Evolutionary conservation across 305 asterid species (phyloP), one percentile per base, ranked within the genome.

Genomic region (Solanum aculeatissimum): DNA sequence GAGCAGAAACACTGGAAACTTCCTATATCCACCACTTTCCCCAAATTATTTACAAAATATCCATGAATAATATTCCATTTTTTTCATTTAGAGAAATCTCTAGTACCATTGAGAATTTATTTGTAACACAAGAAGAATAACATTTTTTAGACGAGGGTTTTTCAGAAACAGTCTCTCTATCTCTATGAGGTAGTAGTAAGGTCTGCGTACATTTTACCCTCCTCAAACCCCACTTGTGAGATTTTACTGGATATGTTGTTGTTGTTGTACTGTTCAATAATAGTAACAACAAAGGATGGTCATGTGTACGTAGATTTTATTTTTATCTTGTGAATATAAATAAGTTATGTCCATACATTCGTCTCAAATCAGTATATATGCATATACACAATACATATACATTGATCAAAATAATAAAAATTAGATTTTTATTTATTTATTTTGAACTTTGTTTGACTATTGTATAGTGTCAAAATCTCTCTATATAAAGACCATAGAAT

Each of bases 241-340:
- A n/a, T n/a, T n/a, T n/a, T n/a, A n/a, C n/a, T n/a, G n/a, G n/a
- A n/a, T n/a, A n/a, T n/a, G n/a, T n/a, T n/a, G n/a, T n/a, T 18
- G 35, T 10, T 7, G 6, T n/a, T 70, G 12, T 6, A 71, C 32
- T 42, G 40, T 62, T 12, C 40, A 13, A 62, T 6, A 62, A 13
- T 4, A 25, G 35, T 62, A 62, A 13, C 40, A 62, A 62, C 69
- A 58, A 23, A 15, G 21, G 55, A 2, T 14, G 2, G 15, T 51
- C 15, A 51, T 6, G 6, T 51, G 3, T 51, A 6, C 4, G 0
- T 3, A 54, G 1, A 2, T 0, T 8, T n/a, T n/a, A 0, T 57
- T 9, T n/a, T 0, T n/a, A 9, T 57, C 4, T 57, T 0, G 0
- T n/a, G 2, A 57, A 57, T 13, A 57, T 57, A n/a, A 4, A 57